Base-by-base conservation (phyloP, 768 basidiomycete genomes). In the Pulveroboletus sp. region DNA sequence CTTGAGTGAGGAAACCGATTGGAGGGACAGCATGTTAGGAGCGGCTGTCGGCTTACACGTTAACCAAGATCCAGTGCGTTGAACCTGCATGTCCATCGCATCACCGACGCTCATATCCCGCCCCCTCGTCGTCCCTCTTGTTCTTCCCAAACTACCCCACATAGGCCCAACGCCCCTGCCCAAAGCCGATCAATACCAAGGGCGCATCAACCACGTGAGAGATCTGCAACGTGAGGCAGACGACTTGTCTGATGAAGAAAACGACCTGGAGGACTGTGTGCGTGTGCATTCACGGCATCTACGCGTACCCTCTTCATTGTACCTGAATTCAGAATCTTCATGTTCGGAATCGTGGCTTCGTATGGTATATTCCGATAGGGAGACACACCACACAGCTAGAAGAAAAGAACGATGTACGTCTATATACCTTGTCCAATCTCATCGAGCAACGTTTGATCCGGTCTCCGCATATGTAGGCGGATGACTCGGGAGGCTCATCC, bases 231-330 rank as follows among this genome's bases (percentile, higher is more conserved):
- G 81, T 36, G 88, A 92, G 64, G 85, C 88, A 75, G 86, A 89
- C 42, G 87, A 92, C 59, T 68, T 92, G 52, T 89, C 86, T 51
- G 89, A 91, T 49, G 89, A 91, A 64, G 89, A 91, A 68, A 79
- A 74, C 45, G 86, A 90, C 57, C 62, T 91, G n/a, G 89, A 91
- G 51, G 85, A 86, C 39, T 73, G 81, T 56, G 89, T 86, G 60
- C 55, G 79, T 70, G 28, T 12, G 8, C 21, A 21, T 30, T 21
- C 30, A 24, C 37, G 28, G 15, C n/a, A 28, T 43, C 11, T 6
- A 41, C 14, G 21, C 21, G 3, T n/a, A 2, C 15, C 14, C 14
- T 11, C 7, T 31, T 57, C 33, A 56, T 18, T 33, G 33, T 10
- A 21, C 36, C 14, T 33, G 35, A 37, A 46, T 41, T 43, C 61